Evolutionary conservation across 768 basidiomycete genomes (phyloP).

Genomic region (Suillus subaureus): DNA sequence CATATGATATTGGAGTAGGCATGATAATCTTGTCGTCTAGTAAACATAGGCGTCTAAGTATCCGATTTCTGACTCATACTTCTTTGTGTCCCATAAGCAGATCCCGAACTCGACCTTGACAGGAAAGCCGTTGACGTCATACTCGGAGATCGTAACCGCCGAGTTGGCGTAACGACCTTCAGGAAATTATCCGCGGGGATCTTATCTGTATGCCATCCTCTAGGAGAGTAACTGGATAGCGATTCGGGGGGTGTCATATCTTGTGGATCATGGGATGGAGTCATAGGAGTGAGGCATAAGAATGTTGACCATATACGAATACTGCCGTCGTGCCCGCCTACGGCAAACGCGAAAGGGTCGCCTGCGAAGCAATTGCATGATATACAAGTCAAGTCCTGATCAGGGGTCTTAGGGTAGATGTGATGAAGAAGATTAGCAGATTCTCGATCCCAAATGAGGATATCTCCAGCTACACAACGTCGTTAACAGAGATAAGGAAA

Average conservation of each 20-base stretch:
- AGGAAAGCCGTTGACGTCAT: conserved; percentile 1
- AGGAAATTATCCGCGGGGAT: background rate
- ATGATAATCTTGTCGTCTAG: background rate
- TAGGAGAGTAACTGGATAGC: conserved; percentile 11
- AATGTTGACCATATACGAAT: conserved; percentile 70
- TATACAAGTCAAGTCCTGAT: conserved; percentile 73
- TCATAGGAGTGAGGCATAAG: background rate
- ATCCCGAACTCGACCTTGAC: conserved; percentile 2
- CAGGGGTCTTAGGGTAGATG: conserved; percentile 60
- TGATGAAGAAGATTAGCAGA: conserved; percentile 72
- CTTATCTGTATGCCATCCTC: conserved; percentile 1
- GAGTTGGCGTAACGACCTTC: background rate
- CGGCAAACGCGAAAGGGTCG: conserved; percentile 56
- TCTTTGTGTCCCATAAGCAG: background rate
- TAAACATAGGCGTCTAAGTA: background rate
- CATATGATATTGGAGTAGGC: background rate
- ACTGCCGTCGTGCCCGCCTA: conserved; percentile 76
- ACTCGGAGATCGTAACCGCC: conserved; percentile 4
- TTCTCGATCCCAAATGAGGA: conserved; percentile 87
- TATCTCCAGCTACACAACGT: conserved; percentile 62
- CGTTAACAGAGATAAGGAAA: conserved; percentile 3
- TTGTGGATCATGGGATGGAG: background rate
- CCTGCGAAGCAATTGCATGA: conserved; percentile 75
- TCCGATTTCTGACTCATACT: conserved; percentile 1
- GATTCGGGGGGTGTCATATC: background rate